Percentiles rank a stretch among this genome's conserved stretches.
These are phyloP conservation scores for Gremmenia infestans DNA, from an alignment of 2,329 filamentous ascomycete genomes.

Conservation along the genomic window DNA sequence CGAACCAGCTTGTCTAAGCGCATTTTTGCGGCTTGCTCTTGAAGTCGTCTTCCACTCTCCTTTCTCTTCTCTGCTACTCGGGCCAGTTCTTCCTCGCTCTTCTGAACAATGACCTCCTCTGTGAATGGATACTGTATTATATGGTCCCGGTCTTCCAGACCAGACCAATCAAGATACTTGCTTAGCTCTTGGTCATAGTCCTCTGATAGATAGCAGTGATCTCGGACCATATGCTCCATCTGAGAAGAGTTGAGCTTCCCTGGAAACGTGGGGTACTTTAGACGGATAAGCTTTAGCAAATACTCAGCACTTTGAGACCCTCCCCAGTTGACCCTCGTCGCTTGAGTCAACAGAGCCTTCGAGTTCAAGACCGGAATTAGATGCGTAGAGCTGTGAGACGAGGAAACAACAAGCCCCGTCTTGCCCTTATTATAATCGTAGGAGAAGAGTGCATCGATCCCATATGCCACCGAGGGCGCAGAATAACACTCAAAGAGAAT, in stretches of 20 bases:
- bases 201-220: conserved; percentile 84
- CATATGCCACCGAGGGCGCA: conserved; percentile 84
- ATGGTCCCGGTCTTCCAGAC: conserved; percentile 81
- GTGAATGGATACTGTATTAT: conserved; percentile 92
- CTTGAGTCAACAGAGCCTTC: conserved; percentile 78
- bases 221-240: conserved; percentile 77
- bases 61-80: conserved; percentile 89
- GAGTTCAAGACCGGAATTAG: conserved; percentile 87
- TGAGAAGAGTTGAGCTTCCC: conserved; percentile 83
- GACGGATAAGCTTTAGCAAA: conserved; percentile 76
- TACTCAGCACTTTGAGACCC: conserved; percentile 88
- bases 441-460: conserved; percentile 94
- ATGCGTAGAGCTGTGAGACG: conserved; percentile 90
- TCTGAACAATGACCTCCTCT: conserved; percentile 84
- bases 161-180: conserved; percentile 82
- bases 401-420: conserved; percentile 84
- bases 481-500: conserved; percentile 95
- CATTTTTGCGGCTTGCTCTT: conserved; percentile 97
- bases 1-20: conserved; percentile 89
- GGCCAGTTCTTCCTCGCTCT: conserved; percentile 90
- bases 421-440: conserved; percentile 82
- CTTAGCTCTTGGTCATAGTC: conserved; percentile 77
- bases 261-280: conserved; percentile 89
- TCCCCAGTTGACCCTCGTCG: conserved; percentile 91
- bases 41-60: conserved; percentile 83